These are phyloP conservation scores for Suillus hirtellus DNA, from an alignment of 768 basidiomycete species.

Conservation along the genomic window DNA sequence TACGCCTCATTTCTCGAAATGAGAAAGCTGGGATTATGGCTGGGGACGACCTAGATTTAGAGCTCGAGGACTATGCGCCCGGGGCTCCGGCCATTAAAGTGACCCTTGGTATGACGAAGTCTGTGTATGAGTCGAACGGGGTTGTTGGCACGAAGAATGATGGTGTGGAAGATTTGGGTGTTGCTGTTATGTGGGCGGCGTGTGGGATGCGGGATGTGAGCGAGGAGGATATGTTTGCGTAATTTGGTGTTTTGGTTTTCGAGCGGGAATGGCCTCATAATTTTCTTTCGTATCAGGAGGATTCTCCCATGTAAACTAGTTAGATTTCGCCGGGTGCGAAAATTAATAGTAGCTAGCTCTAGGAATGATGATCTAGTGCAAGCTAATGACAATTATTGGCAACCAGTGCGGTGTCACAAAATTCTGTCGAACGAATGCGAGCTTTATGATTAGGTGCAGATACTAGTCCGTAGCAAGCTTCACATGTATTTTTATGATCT, in stretches of 20 bases:
- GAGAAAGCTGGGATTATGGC: background rate
- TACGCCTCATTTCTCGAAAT: slow-evolving; percentile 41
- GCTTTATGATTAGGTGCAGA: no score
- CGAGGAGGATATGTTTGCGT: slow-evolving; percentile 29
- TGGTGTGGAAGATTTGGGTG: slow-evolving; percentile 49
- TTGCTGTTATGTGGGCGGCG: slow-evolving; percentile 45
- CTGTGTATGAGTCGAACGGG: slow-evolving; percentile 48
- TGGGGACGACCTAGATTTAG: background rate
- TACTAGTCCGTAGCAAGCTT: no score
- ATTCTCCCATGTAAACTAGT: no score
- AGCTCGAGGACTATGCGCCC: slow-evolving; percentile 48
- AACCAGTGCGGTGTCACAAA: no score
- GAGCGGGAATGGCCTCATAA: no score
- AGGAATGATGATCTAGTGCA: no score
- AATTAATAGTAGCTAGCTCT: no score
- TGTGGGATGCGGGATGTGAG: slow-evolving; percentile 44
- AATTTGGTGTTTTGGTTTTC: background rate
- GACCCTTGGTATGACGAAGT: slow-evolving; percentile 54
- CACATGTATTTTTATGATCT: no score
- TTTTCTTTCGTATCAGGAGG: no score
- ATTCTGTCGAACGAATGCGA: no score
- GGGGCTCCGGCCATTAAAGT: slow-evolving; percentile 58
- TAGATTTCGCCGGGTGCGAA: no score
- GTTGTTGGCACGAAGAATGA: slow-evolving; percentile 46
- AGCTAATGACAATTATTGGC: no score